Conservation (phyloP, 352 stramenopile genomes). For the Chrysophaeum taylorii region DNA sequence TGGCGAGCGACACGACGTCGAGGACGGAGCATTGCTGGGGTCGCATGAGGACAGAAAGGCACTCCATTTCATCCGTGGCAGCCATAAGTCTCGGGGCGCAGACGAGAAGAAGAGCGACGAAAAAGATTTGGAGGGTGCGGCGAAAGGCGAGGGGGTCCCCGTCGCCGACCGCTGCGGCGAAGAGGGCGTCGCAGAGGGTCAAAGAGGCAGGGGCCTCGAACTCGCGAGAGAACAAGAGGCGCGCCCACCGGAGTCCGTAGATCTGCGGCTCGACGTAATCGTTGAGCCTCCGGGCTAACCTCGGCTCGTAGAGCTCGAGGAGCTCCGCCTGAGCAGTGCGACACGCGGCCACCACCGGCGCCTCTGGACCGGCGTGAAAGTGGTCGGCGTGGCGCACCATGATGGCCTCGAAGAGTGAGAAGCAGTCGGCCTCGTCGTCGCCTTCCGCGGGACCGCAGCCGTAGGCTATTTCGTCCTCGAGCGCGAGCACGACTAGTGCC, state of each 20-base stretch:
- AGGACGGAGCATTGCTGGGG: too few species aligned
- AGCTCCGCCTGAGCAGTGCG: constrained; percentile 1
- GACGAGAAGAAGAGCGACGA: too few species aligned
- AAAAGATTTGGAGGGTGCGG: too few species aligned
- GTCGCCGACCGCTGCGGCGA: too few species aligned
- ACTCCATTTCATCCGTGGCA: too few species aligned
- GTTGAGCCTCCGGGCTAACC: not conserved
- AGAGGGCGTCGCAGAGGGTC: constrained; percentile 58
- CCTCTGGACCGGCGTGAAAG: not conserved
- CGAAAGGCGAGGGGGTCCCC: too few species aligned
- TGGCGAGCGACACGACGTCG: too few species aligned
- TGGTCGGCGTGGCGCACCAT: not conserved
- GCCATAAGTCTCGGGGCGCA: too few species aligned
- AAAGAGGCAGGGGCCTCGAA: constrained; percentile 37
- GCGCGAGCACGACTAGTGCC: constrained; percentile 61
- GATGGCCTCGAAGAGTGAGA: constrained; percentile 16
- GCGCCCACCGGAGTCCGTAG: constrained; percentile 59
- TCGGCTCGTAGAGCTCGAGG: not conserved
- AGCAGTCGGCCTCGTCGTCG: constrained; percentile 23
- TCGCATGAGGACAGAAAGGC: too few species aligned
- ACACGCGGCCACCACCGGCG: constrained; percentile 10
- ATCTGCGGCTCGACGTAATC: constrained; percentile 38
- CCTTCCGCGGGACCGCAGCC: constrained; percentile 11
- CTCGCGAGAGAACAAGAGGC: constrained; percentile 59
- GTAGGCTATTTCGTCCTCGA: constrained; percentile 35